These are phyloP conservation scores for Cadophora luteo-olivacea DNA, from an alignment of 2,329 filamentous ascomycete genomes.

Conservation along the genomic window DNA sequence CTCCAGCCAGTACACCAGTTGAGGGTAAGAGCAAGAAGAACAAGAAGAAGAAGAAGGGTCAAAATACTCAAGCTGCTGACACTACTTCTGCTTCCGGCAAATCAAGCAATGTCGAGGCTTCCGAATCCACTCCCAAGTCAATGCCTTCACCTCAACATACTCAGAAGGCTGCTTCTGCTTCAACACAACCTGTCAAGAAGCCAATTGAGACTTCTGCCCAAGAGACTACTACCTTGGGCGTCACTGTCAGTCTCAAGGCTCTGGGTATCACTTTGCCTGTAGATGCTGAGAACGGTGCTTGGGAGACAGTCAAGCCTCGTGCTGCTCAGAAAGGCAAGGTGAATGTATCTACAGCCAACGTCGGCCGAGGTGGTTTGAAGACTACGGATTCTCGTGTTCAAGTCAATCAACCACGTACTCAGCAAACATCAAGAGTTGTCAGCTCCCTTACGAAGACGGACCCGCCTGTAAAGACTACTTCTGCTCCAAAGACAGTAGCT, in stretches of 20 bases:
- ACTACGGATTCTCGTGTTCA: neutral
- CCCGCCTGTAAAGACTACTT: neutral
- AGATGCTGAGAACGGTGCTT: neutral
- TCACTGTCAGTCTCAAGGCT: neutral
- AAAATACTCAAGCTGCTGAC: neutral
- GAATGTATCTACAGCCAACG: neutral
- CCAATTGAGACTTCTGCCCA: neutral
- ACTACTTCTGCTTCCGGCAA: neutral
- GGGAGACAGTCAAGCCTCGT: slow-evolving; percentile 9
- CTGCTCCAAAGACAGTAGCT: neutral
- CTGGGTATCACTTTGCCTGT: neutral
- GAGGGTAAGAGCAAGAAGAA: slow-evolving; percentile 18
- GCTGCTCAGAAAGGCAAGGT: slow-evolving; percentile 11
- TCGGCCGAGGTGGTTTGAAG: neutral
- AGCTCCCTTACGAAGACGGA: neutral
- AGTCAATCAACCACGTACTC: neutral
- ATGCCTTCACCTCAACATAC: no score
- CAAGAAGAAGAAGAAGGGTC: slow-evolving; percentile 16
- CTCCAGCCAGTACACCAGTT: neutral
- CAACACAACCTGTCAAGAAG: neutral
- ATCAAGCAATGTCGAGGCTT: neutral
- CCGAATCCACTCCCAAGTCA: neutral
- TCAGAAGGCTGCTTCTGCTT: neutral
- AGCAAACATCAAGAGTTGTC: neutral
- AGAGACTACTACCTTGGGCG: neutral